Base-by-base conservation (phyloP, 2,329 filamentous ascomycete genomes). In the Incumbomyces delicatus region DNA sequence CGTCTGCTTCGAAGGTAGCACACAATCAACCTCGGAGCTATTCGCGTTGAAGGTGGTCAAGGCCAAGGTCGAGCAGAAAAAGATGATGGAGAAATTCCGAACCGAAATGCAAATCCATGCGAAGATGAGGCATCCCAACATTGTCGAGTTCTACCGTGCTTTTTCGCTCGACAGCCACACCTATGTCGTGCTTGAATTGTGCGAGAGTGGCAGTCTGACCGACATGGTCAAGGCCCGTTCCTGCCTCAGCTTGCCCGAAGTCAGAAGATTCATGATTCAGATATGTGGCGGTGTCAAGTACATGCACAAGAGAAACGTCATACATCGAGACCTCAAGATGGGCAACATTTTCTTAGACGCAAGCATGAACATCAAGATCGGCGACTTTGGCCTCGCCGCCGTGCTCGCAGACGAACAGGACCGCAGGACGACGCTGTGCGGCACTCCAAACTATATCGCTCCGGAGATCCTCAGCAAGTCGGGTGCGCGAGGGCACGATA, bases 281-380 rank as follows among this genome's bases (percentile, higher is more conserved):
- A 88, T 95, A 50, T 87, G 90, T 55, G 92, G 92, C 31, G 92
- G 92, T 32, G 90, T 98, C 67, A 96, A 96, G 67, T 98, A 98
- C 63, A 85, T 98, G 73, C 94, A 98, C 65, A 81, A 81, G 60
- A 85, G 94, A 62, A 92, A 90, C 54, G 94, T 98, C 52, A 95
- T 96, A 41, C 92, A 98, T 66, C 81, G 92, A 41, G 92, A 98
- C 66, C 68, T 98, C 57, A 98, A 98, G 68, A 96, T 95, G 74
- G 94, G 92, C 41, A 98, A 98, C 63, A 83, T 98, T 56, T 98
- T 98, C 60, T 74, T 98, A 44, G 92, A 98, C 64, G 79, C 80
- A 45, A 75, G 88, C 56, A 95, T 98, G 90, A 94, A 98, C 60
- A 83, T 95, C 58, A 98, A 98, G 64, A 87, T 98, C 58, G 92